A percentile compares a stretch with the other conserved stretches of the same genome.
Conservation (phyloP, 108 stramenopile species). For the Epipyxis sp. region DNA sequence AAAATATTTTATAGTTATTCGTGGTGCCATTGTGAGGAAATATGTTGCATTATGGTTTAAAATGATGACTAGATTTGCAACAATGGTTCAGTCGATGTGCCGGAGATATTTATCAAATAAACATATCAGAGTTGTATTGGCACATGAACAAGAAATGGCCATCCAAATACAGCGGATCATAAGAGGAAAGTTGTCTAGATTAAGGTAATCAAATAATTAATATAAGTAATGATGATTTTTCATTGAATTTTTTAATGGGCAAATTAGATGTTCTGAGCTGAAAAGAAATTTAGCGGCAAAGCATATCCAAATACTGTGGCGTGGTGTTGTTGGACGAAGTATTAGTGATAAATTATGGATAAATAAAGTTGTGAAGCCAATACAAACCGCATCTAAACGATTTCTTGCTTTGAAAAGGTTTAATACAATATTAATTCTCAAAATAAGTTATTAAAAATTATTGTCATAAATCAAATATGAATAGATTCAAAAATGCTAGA, state of each 20-base stretch:
- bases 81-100: not conserved
- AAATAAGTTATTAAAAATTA: too few relatives aligned
- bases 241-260: too few relatives aligned
- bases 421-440: too few relatives aligned
- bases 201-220: not conserved
- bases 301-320: conserved; percentile 5
- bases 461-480: too few relatives aligned
- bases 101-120: not conserved
- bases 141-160: not conserved
- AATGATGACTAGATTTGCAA: not conserved
- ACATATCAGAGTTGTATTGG: not conserved
- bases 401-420: conserved; percentile 2
- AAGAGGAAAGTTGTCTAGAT: not conserved
- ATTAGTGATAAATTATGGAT: conserved; percentile 11
- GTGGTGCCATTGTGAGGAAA: not conserved
- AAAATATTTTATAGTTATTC: too few relatives aligned
- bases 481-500: too few relatives aligned
- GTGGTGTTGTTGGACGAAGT: conserved; percentile 18
- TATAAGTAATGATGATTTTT: too few relatives aligned
- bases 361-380: not conserved
- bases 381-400: conserved; percentile 7
- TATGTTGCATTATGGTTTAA: not conserved
- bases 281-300: conserved; percentile 9
- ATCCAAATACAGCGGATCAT: conserved; percentile 19
- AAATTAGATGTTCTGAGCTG: too few relatives aligned